Evolutionary conservation across 176 grass and related monocot species (phyloP).

Genomic region (Musa itinerans): DNA sequence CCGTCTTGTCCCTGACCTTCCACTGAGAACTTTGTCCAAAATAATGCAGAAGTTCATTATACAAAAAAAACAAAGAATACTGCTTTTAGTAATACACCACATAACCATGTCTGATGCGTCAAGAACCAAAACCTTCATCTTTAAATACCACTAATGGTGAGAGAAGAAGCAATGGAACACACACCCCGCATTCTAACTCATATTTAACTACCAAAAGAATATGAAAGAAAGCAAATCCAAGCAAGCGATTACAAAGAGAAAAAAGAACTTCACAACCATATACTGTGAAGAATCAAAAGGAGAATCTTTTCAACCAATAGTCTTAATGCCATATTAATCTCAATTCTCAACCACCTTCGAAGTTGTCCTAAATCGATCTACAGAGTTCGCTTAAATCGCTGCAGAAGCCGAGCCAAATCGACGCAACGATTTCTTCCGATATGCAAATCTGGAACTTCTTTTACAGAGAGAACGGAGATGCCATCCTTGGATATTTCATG

Average conservation of each 20-base stretch:
- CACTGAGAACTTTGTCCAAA: not conserved
- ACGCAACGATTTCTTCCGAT: not conserved
- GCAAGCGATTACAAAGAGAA: not conserved
- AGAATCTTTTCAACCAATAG: not conserved
- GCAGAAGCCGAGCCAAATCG: not conserved
- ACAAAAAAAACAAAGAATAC: not conserved
- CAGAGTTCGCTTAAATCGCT: not conserved
- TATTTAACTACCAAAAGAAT: not conserved
- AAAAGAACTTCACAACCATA: not conserved
- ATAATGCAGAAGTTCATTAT: not conserved
- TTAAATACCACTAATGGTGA: no score
- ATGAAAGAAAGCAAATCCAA: not conserved
- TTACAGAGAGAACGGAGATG: not conserved
- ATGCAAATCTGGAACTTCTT: not conserved
- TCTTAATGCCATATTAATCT: not conserved
- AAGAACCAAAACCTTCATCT: not conserved
- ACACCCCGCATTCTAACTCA: not conserved
- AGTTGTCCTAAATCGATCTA: not conserved
- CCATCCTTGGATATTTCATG: not conserved
- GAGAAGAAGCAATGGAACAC: not conserved
- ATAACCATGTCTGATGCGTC: not conserved
- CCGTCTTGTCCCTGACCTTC: not conserved
- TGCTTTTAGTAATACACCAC: not conserved
- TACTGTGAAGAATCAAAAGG: not conserved
- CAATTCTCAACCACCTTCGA: not conserved